Base-by-base conservation (phyloP, 345 rosid genomes). In the Hibiscus tridactylites region DNA sequence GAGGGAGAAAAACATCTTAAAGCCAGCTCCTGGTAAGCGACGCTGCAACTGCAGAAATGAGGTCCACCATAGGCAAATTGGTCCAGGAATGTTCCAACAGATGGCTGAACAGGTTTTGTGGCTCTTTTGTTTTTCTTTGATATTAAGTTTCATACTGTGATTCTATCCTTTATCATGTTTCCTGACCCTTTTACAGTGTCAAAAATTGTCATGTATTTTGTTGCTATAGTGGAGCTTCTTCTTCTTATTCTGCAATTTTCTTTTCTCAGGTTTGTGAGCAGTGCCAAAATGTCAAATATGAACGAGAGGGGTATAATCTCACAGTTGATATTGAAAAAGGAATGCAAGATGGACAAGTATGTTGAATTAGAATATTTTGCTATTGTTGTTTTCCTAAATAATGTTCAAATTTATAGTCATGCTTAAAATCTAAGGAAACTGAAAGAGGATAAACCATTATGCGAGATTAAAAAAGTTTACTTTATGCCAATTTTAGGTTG, bases 261-360 rank as follows among this genome's bases (percentile, higher is more conserved):
- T 73, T 71, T 70, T 65, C 65, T 47, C 90, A 96, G 99, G 97
- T 96, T 74, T 96, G 99, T 44, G 99, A 96, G 71, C 83, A 92
- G 78, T 96, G 99, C 87, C 97, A 91, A 79, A 96, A 96, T 84
- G 83, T 96, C 71, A 96, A 92, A 76, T 88, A 71, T 77, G 98
- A 75, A 77, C 79, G 97, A 3, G 97, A 96, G 63, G 99, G 99
- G 70, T 88, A 89, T 76, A 83, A 80, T 67, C 70, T 96, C 79
- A 91, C 98, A n/a, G 95, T 96, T 76, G 99, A 92, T 84, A 91
- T 96, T n/a, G 99, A 96, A 85, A 96, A 91, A 83, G 99, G 99
- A 73, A 96, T 96, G 98, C 86, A 89, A 83, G 97, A 96, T 78
- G 99, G 98, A 53, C 91, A 96, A 74, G 92, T 49, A 64, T 69